These are phyloP conservation scores for Sporisorium exsertum DNA, from an alignment of 1,284 basidiomycete genomes.

Conservation along the genomic window DNA sequence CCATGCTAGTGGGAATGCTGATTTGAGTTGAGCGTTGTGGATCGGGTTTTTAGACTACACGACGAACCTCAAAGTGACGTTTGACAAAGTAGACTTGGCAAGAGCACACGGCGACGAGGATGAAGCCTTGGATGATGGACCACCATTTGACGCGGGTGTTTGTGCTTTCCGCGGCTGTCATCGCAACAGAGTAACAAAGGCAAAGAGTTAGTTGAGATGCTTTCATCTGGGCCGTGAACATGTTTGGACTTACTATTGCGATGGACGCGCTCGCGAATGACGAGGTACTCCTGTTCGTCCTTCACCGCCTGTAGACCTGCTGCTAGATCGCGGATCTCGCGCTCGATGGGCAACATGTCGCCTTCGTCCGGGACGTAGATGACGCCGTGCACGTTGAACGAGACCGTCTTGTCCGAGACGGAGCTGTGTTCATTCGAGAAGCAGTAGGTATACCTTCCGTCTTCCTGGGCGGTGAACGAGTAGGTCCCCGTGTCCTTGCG, in stretches of 20 bases:
- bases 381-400: conserved; percentile 98
- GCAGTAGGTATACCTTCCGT: conserved; percentile 93
- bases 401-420: conserved; percentile 93
- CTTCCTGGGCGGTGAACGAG: conserved; percentile 84
- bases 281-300: conserved; percentile 99
- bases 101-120: conserved; percentile 88
- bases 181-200: not conserved
- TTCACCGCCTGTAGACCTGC: conserved; percentile 88
- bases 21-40: not conserved
- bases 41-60: conserved; percentile 39
- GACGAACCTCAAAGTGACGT: conserved; percentile 70
- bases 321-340: conserved; percentile 90
- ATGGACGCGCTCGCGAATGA: conserved; percentile 91
- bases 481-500: conserved; percentile 90
- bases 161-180: conserved; percentile 72
- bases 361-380: conserved; percentile 91
- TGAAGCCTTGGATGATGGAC: conserved; percentile 89
- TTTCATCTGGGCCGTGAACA: not conserved
- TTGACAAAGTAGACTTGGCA: conserved; percentile 99
- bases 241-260: conserved; percentile 77
- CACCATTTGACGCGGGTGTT: conserved; percentile 99
- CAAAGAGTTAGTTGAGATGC: not conserved
- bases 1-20: not conserved
- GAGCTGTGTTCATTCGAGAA: conserved; percentile 98
- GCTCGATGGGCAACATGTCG: conserved; percentile 82